Conservation (phyloP, 441 rosid species). For the Eruca vesicaria region DNA sequence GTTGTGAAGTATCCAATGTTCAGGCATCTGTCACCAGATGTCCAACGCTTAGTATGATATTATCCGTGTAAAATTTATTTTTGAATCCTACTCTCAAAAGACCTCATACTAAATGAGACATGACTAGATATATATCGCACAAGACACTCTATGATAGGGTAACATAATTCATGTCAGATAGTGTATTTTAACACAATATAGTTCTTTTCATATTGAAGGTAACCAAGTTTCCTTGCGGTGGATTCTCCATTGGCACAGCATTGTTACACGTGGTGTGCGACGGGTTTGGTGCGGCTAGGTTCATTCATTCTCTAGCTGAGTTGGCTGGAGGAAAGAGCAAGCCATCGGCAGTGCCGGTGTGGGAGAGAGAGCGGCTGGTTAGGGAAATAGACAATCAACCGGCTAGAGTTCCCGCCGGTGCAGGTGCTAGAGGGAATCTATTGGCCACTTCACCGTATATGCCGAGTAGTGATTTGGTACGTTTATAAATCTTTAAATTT, state of each 20-base stretch:
- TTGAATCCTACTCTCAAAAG: too few relatives aligned
- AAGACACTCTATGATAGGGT: background rate
- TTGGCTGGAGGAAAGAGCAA: slow-evolving; percentile 46
- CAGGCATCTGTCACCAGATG: too few relatives aligned
- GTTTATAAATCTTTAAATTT: background rate
- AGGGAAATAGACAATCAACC: background rate
- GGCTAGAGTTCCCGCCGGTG: background rate
- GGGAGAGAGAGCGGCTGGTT: slow-evolving; percentile 42
- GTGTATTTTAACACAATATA: background rate
- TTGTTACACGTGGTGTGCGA: slow-evolving; percentile 45
- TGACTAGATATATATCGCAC: too few relatives aligned
- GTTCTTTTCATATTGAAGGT: slow-evolving; percentile 27
- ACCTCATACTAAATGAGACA: too few relatives aligned
- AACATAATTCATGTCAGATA: background rate
- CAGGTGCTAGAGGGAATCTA: background rate
- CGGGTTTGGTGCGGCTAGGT: slow-evolving; percentile 46
- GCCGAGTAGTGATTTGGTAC: slow-evolving; percentile 6
- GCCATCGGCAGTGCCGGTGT: slow-evolving; percentile 45
- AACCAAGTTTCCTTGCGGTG: slow-evolving; percentile 53
- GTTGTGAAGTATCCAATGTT: too few relatives aligned
- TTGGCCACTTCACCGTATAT: slow-evolving; percentile 26
- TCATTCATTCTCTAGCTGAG: slow-evolving; percentile 46
- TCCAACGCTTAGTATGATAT: background rate
- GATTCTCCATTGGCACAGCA: slow-evolving; percentile 51
- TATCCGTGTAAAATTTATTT: too few relatives aligned